A percentile compares a stretch with the other conserved stretches of the same genome.
phyloP scores from a whole-genome alignment of 805 yeast genomes.

The Kuraishia cidri region DNA sequence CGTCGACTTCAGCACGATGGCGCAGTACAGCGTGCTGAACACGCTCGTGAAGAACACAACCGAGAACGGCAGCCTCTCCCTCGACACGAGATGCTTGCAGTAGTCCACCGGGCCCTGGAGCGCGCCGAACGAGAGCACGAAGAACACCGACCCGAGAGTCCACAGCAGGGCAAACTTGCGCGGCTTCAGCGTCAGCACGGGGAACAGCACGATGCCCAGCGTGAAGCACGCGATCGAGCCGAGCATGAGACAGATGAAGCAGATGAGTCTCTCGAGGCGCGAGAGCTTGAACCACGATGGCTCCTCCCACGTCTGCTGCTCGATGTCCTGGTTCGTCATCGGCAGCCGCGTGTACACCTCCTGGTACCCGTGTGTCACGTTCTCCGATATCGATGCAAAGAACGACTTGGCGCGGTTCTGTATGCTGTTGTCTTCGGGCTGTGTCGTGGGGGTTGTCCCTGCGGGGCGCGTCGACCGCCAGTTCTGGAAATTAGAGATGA shows the following conservation, averaged over 20 bases:
- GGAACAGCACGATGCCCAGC: constrained; percentile 76
- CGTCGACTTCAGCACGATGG: constrained; percentile 63
- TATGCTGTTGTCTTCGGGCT: constrained; percentile 5
- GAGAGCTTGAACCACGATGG: constrained; percentile 74
- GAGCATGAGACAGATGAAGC: constrained; percentile 67
- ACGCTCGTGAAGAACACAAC: constrained; percentile 75
- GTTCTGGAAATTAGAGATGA: constrained; percentile 5
- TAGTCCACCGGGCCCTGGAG: constrained; percentile 90
- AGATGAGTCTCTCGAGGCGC: constrained; percentile 70
- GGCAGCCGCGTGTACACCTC: constrained; percentile 64
- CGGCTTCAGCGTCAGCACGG: constrained; percentile 83
- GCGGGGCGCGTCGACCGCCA: constrained; percentile 4
- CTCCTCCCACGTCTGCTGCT: constrained; percentile 35
- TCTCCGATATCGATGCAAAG: constrained; percentile 12
- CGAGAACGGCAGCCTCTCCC: constrained; percentile 74
- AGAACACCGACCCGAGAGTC: constrained; percentile 85
- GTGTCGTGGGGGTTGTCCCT: background rate
- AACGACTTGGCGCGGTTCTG: constrained; percentile 10
- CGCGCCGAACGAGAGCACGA: constrained; percentile 83
- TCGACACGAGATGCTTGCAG: constrained; percentile 61
- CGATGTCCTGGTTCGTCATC: constrained; percentile 41
- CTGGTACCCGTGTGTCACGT: constrained; percentile 23
- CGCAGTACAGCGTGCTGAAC: constrained; percentile 66
- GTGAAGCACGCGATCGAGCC: constrained; percentile 79
- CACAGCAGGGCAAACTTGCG: constrained; percentile 85